Base-by-base conservation (phyloP, 1,139 yeast genomes). In the Yamadazyma dushanensis region DNA sequence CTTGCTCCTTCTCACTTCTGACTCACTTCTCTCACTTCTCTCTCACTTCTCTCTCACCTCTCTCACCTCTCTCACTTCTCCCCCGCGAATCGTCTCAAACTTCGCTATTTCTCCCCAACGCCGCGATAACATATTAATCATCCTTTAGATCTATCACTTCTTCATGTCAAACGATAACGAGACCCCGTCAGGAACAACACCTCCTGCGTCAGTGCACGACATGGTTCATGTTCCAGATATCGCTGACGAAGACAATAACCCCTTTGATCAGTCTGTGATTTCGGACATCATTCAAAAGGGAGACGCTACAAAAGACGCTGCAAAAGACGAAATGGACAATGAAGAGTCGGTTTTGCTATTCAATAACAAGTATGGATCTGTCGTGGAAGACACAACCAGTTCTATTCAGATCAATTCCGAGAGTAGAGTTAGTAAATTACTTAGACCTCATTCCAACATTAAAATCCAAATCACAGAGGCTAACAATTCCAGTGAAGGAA, bases 401-500 rank as follows among this genome's bases (percentile, higher is more conserved):
- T 53, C 66, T 1, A 57, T 65, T 9, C 63, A 56, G 29, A 63
- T 66, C 40, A 62, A 60, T 41, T 57, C 59, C 37, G 71, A 68
- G 40, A 66, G 65, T 35, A 47, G 76, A 35, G 70, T 69, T 4
- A 55, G 66, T 22, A 58, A 60, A 38, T 49, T 70, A 10, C 53
- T 70, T 31, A 53, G 52, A 30, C 64, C 68, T 1, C 47, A 48
- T 10, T 52, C 59, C 13, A 56, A 61, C 21, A 61, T 75, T 20
- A 57, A 54, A 20, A 68, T 83, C 10, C 70, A 72, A 36, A 88
- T 89, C 37, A 66, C 74, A 0, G 94, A 85, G 44, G 95, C 96
- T 0, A 82, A 82, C 18, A 87, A 84, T 56, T 76, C 87, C 25
- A 81, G 77, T 36, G 96, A 89, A 50, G 87, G 88, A 14, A 54